phyloP scores from a whole-genome alignment of 495 filamentous ascomycete genomes.

The Penicillium paxilli region DNA sequence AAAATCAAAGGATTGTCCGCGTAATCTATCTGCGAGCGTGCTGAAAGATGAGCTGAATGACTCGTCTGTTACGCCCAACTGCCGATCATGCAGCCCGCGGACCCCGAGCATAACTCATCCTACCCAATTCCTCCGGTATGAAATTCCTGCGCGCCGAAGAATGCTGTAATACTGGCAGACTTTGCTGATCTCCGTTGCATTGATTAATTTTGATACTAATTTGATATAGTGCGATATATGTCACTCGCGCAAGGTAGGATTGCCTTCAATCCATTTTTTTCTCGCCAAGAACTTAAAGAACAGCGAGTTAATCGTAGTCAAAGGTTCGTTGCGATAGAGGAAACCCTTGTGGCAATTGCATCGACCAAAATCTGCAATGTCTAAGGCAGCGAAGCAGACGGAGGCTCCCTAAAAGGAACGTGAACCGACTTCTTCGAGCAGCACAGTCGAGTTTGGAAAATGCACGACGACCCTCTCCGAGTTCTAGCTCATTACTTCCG shows the following conservation, averaged over 20 bases:
- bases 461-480: background rate
- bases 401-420: background rate
- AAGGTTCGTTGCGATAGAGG: conserved; percentile 25
- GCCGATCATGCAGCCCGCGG: background rate
- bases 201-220: background rate
- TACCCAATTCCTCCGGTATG: background rate
- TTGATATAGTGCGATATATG: conserved; percentile 21
- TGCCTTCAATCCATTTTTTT: too few species aligned
- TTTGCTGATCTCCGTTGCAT: background rate
- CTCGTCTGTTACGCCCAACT: background rate
- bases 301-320: too few species aligned
- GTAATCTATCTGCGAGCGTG: too few species aligned
- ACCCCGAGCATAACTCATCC: background rate
- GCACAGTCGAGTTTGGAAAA: background rate
- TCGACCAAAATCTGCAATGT: conserved; percentile 13
- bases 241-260: conserved; percentile 23
- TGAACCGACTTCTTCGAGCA: too few species aligned
- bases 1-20: too few species aligned
- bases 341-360: conserved; percentile 24
- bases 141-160: background rate
- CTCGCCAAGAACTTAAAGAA: too few species aligned
- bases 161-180: too few species aligned
- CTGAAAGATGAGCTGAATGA: background rate
- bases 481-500: background rate
- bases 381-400: background rate